Base-by-base conservation (phyloP, 2,329 filamentous ascomycete species). In the Diplodia mutila region DNA sequence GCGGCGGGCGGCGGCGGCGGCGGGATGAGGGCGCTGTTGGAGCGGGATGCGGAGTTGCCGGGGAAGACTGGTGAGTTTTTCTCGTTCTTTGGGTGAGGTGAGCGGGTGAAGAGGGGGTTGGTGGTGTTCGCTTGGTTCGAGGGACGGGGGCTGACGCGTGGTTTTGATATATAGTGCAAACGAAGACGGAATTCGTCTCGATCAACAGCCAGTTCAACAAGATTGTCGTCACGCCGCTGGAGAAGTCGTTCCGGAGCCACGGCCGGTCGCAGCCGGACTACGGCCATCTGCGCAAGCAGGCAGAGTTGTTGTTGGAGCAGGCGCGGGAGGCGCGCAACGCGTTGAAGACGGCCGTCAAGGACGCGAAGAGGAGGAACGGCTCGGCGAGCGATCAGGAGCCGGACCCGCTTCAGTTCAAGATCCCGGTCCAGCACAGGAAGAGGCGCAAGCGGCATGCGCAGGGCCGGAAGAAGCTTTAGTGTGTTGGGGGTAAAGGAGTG, bases 131-230 rank as follows among this genome's bases (percentile, higher is more conserved):
- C n/a, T n/a, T n/a, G n/a, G n/a, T n/a, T n/a, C n/a, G 18, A 18
- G 27, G 12, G 18, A 11, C 3, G 18, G n/a, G n/a, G n/a, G n/a
- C 42, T 61, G 27, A 61, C 27, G 12, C 2, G 29, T 5, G 29
- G 29, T 23, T n/a, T 4, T 27, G n/a, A 34, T n/a, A 7, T 18
- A 8, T 11, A 61, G 59, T 63, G 27, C 59, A 63, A 29, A n/a
- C 59, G 21, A 63, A 63, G 59, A 63, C 59, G 7, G 59, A 63
- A 11, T 63, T 63, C 7, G 59, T 63, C 11, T 63, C 59, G n/a
- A 63, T 63, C 25, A 63, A 63, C 16, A 51, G 39, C n/a, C 59
- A 63, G 59, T 63, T 63, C 42, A 34, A 51, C 21, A 63, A 63
- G 59, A 37, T 51, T 14, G 29, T 63, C n/a, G 42, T 63, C 16